A percentile compares a stretch with the other conserved stretches of the same genome.
Conservation (phyloP, 2,329 filamentous ascomycete genomes). For the Exophiala sideris region DNA sequence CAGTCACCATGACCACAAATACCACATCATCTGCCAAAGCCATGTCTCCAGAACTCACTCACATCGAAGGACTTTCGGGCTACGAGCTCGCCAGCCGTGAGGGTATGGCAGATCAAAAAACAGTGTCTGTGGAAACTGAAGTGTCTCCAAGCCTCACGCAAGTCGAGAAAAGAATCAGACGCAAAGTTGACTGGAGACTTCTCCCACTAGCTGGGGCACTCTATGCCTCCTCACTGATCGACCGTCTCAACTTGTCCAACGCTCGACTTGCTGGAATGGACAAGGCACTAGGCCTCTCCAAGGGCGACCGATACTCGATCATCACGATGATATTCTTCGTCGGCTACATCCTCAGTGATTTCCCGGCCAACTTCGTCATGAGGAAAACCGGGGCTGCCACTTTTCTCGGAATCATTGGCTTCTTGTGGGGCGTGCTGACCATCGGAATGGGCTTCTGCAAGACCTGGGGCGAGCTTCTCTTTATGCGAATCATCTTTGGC, state of each 20-base stretch:
- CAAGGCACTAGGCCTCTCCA: slow-evolving; percentile 25
- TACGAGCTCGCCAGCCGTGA: too few relatives aligned
- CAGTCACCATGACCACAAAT: too few relatives aligned
- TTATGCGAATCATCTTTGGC: slow-evolving; percentile 50
- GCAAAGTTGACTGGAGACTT: slow-evolving; percentile 64
- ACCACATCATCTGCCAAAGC: too few relatives aligned
- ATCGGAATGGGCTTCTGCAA: slow-evolving; percentile 29
- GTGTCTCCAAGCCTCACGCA: too few relatives aligned
- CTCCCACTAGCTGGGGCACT: slow-evolving; percentile 61
- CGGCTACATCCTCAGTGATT: slow-evolving; percentile 67
- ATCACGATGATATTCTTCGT: slow-evolving; percentile 71
- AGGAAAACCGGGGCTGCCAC: slow-evolving; percentile 56
- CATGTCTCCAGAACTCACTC: too few relatives aligned
- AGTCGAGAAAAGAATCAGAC: slow-evolving; percentile 53
- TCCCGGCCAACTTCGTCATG: slow-evolving; percentile 64
- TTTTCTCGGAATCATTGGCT: slow-evolving; percentile 32
- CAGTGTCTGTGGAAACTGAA: too few relatives aligned
- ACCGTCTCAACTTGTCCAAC: slow-evolving; percentile 51
- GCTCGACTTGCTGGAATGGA: slow-evolving; percentile 63
- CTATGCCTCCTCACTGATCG: slow-evolving; percentile 53
- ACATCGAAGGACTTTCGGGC: too few relatives aligned
- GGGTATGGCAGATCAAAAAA: too few relatives aligned
- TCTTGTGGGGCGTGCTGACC: slow-evolving; percentile 42
- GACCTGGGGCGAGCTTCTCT: slow-evolving; percentile 13
- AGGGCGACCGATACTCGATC: slow-evolving; percentile 45